A percentile compares a stretch with the other conserved stretches of the same genome.
Conservation (phyloP, 2,329 filamentous ascomycete genomes). For the Trichoderma atrobrunneum region DNA sequence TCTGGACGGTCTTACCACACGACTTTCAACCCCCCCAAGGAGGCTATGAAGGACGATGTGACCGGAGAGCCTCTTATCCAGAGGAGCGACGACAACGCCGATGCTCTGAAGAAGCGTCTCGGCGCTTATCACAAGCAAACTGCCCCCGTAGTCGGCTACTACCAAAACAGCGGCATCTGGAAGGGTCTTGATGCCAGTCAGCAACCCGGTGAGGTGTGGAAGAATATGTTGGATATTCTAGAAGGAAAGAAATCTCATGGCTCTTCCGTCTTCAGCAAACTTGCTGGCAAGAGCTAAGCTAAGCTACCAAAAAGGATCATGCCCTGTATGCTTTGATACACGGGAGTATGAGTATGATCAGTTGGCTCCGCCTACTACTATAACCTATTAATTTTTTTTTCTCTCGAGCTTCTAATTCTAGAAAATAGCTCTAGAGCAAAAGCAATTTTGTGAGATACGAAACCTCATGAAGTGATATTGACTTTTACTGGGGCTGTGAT, state of each 20-base stretch:
- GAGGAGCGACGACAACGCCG: conserved; percentile 94
- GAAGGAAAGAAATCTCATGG: conserved; percentile 49
- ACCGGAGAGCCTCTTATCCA: conserved; percentile 96
- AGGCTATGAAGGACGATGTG: conserved; percentile 89
- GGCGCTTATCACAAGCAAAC: conserved; percentile 94
- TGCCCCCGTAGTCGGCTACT: conserved; percentile 87
- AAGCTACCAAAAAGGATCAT: neutral
- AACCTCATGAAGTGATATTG: neutral
- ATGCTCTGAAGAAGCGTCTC: conserved; percentile 91
- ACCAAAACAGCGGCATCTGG: conserved; percentile 98
- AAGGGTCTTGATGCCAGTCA: conserved; percentile 92
- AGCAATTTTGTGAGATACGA: neutral
- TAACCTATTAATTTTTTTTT: conserved; percentile 7
- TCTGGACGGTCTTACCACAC: conserved; percentile 97
- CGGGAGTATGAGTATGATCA: neutral
- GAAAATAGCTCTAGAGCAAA: conserved; percentile 1
- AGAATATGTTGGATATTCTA: conserved; percentile 83
- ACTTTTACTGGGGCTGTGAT: neutral
- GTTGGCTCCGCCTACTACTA: neutral
- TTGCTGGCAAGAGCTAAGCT: conserved; percentile 31
- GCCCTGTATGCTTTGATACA: neutral
- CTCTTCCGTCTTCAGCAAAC: conserved; percentile 41
- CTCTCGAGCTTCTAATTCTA: neutral
- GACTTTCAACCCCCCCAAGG: conserved; percentile 97
- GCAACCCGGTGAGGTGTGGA: conserved; percentile 94